A percentile compares a stretch with the other conserved stretches of the same genome.
These are phyloP conservation scores for Noccaea caerulescens DNA, from an alignment of 345 rosid species.

Conservation along the genomic window DNA sequence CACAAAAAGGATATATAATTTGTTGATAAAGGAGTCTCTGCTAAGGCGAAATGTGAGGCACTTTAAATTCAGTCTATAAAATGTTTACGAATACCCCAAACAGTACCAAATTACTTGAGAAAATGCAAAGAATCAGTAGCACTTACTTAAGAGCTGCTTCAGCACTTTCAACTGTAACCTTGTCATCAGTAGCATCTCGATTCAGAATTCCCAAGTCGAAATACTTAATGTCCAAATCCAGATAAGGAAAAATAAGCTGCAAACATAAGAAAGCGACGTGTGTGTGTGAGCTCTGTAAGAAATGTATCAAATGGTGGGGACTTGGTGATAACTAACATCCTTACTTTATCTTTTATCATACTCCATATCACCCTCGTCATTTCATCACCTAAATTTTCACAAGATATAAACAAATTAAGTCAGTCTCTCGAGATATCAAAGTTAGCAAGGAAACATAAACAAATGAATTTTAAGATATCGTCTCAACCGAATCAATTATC, in stretches of 20 bases:
- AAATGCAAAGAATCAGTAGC: conserved; percentile 9
- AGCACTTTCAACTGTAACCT: conserved; percentile 83
- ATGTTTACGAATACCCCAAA: background rate
- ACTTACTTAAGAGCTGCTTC: conserved; percentile 85
- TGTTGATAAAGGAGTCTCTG: background rate
- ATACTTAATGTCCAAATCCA: conserved; percentile 88
- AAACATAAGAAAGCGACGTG: conserved; percentile 36
- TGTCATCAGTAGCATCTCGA: conserved; percentile 89
- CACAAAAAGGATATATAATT: background rate
- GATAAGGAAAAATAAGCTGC: conserved; percentile 83
- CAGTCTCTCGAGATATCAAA: background rate
- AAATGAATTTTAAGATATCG: background rate
- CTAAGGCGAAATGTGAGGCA: background rate
- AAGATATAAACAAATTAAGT: background rate
- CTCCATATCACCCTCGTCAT: conserved; percentile 94
- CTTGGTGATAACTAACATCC: conserved; percentile 6
- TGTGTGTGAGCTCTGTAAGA: conserved; percentile 12
- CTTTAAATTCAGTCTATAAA: background rate
- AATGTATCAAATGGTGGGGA: background rate
- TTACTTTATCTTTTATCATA: conserved; percentile 85
- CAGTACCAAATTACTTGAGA: background rate
- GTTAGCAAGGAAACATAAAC: background rate
- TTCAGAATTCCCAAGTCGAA: conserved; percentile 88
- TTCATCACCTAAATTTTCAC: conserved; percentile 67
- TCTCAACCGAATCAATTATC: background rate